phyloP scores from a whole-genome alignment of 2,329 filamentous ascomycete species.

The Arthrinium puccinioides region DNA sequence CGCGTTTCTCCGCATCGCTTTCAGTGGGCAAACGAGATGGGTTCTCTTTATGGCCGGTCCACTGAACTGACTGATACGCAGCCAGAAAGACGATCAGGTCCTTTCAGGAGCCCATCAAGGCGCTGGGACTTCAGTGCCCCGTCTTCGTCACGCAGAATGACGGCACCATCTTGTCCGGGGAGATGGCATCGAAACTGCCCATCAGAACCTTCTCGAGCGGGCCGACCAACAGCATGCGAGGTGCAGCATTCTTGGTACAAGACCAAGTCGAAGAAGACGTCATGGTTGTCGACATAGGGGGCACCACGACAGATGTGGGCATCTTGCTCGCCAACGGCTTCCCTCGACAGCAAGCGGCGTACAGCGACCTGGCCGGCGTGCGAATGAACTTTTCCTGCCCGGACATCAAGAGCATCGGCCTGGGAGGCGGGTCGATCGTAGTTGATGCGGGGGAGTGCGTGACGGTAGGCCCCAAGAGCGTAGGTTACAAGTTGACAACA shows the following conservation, averaged over 20 bases:
- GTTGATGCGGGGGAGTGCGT: slow-evolving; percentile 27
- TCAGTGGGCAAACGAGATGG: too few species aligned
- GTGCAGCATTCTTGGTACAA: slow-evolving; percentile 51
- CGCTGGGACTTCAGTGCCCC: slow-evolving; percentile 42
- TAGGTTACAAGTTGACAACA: slow-evolving; percentile 47
- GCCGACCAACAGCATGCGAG: slow-evolving; percentile 56
- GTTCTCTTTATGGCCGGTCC: too few species aligned
- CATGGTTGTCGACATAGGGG: slow-evolving; percentile 61
- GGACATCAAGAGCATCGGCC: slow-evolving; percentile 51
- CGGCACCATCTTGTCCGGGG: slow-evolving; percentile 49
- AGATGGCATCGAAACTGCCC: slow-evolving; percentile 46
- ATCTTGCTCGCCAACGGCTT: slow-evolving; percentile 54
- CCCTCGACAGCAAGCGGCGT: slow-evolving; percentile 55
- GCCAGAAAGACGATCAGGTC: slow-evolving; percentile 43
- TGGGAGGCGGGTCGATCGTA: slow-evolving; percentile 52
- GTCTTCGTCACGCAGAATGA: slow-evolving; percentile 59
- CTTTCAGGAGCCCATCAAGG: slow-evolving; percentile 44
- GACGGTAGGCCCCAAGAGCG: slow-evolving; percentile 54
- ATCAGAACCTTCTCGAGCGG: slow-evolving; percentile 57
- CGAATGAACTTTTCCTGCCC: slow-evolving; percentile 54
- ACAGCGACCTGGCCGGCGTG: slow-evolving; percentile 55
- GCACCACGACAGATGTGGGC: slow-evolving; percentile 59
- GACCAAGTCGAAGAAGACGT: slow-evolving; percentile 26
- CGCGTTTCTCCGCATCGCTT: too few species aligned
- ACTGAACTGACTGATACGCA: background rate